These are phyloP conservation scores for Lachancea kluyveri DNA, from an alignment of 805 yeast genomes.

Conservation along the genomic window DNA sequence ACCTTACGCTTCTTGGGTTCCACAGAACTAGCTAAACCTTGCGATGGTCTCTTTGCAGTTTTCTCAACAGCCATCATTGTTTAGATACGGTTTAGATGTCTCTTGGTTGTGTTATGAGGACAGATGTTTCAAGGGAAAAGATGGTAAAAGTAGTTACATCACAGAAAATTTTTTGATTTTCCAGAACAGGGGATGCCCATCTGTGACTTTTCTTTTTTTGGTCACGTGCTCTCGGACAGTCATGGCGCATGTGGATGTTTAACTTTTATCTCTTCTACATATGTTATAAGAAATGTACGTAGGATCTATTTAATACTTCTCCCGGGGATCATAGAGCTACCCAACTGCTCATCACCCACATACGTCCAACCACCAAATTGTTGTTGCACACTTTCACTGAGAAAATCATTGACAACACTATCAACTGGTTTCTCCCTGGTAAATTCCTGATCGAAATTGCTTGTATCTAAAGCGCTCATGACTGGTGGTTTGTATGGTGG, in stretches of 20 bases:
- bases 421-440: slow-evolving; percentile 92
- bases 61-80: slow-evolving; percentile 31
- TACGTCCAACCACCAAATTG: slow-evolving; percentile 99
- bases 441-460: slow-evolving; percentile 88
- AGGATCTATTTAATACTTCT: slow-evolving; percentile 23
- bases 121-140: too few species aligned
- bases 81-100: slow-evolving; percentile 5
- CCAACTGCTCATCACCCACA: slow-evolving; percentile 55
- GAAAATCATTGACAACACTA: slow-evolving; percentile 86
- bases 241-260: not conserved
- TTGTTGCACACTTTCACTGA: slow-evolving; percentile 91
- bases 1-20: slow-evolving; percentile 28
- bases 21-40: slow-evolving; percentile 9
- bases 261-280: not conserved
- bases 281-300: not conserved
- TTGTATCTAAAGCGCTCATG: slow-evolving; percentile 76
- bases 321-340: slow-evolving; percentile 31
- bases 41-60: slow-evolving; percentile 19
- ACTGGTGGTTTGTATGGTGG: slow-evolving; percentile 97
- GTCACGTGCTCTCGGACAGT: not conserved
- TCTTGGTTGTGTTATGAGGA: not conserved
- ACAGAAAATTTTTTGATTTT: too few species aligned
- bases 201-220: slow-evolving; percentile 1
- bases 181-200: slow-evolving; percentile 3
- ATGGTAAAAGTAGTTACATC: too few species aligned